phyloP scores from a whole-genome alignment of 495 filamentous ascomycete species.

The Xylaria sp. region DNA sequence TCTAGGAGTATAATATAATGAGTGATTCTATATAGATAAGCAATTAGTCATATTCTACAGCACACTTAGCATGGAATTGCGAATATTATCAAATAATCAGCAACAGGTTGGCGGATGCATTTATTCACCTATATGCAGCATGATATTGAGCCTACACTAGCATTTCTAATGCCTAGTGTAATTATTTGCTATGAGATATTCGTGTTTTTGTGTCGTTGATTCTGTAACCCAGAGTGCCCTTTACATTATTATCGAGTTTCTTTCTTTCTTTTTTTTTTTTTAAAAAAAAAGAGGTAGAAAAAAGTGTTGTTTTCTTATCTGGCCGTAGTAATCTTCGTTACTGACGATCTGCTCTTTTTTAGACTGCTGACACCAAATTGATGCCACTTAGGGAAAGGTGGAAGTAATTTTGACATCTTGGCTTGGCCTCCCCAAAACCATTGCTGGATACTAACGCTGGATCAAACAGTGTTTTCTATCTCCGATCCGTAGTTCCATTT shows the following conservation, averaged over 20 bases:
- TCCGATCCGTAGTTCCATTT: slow-evolving; percentile 1
- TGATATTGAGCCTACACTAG: background rate
- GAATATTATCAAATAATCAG: background rate
- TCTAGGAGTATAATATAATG: background rate
- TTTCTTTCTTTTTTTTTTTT: too few species aligned
- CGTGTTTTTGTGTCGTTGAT: background rate
- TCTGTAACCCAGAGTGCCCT: background rate
- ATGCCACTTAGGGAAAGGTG: slow-evolving; percentile 12
- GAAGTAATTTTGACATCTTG: slow-evolving; percentile 11
- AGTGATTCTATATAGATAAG: background rate
- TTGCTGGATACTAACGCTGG: background rate
- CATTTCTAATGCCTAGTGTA: background rate
- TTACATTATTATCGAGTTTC: background rate
- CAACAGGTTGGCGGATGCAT: background rate
- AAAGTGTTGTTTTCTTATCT: background rate
- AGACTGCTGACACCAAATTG: background rate
- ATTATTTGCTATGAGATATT: background rate
- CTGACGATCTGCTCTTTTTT: slow-evolving; percentile 2
- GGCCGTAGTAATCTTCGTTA: background rate
- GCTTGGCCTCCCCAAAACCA: slow-evolving; percentile 1
- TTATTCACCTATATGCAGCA: background rate
- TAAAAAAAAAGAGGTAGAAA: too few species aligned
- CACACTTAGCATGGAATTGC: background rate
- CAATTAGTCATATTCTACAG: background rate
- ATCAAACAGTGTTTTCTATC: background rate